Evolutionary conservation across 108 stramenopile genomes (phyloP), one percentile per base, ranked within the genome.

Genomic region (Nitzschia sp.): DNA sequence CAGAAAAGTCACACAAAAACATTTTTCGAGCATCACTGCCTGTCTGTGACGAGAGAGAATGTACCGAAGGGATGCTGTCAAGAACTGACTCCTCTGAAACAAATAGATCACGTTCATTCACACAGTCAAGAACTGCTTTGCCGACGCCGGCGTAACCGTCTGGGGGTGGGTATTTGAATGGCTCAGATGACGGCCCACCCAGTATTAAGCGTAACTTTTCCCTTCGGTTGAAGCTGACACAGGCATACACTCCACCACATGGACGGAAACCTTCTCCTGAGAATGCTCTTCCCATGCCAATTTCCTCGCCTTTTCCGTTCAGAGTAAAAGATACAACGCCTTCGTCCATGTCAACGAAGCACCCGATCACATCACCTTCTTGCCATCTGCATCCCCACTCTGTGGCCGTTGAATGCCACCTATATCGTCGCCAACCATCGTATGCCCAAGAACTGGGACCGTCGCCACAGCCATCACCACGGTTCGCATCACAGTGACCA

Each of bases 311-410:
- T 74, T 76, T 75, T 19, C 97, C 97, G 70, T 98, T 96, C 41
- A 95, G 72, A 12, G 90, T 91, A 61, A 98, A 98, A 44, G 84
- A 92, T 25, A 98, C 81, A 17, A 64, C 77, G 40, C 75, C 84
- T 48, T 83, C 69, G 68, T 96, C 97, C 79, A 96, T 81, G 67
- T 97, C 97, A 21, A 96, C 85, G 15, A 89, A 65, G 51, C 88
- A 90, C 10, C 97, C 95, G 62, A 97, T 78, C 42, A 93, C 81
- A 65, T 96, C 95, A 17, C 92, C 93, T 68, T 89, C 89, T 22
- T 82, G 70, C 97, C 97, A 98, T 57, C 87, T 77, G 50, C 92
- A 93, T 20, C 97, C 97, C 95, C 95, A 98, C 55, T 93, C 90
- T 26, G 89, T 88, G 38, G 86, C 86, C 19, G 61, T 82, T 43